Evolutionary conservation across 2,329 filamentous ascomycete species (phyloP).

Genomic region (Penicillium decumbens): DNA sequence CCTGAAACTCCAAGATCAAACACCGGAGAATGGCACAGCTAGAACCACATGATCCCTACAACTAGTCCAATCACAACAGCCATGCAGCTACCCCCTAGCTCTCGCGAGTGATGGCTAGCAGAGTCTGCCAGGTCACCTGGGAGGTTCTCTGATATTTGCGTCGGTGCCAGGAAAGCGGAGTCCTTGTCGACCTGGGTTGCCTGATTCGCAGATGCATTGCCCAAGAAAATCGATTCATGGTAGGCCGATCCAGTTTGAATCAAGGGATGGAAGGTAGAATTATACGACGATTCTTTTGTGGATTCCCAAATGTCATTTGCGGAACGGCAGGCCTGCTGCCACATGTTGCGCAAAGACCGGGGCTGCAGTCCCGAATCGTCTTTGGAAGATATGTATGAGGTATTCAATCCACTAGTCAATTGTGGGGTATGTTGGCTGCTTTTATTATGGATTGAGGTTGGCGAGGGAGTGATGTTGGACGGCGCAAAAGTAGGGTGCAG

Average conservation of each 20-base stretch:
- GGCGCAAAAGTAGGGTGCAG: conserved; percentile 8
- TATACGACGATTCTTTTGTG: background rate
- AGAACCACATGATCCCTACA: conserved; percentile 38
- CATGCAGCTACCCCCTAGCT: conserved; percentile 36
- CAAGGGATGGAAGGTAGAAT: conserved; percentile 1
- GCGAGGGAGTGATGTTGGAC: conserved; percentile 10
- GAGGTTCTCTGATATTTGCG: conserved; percentile 8
- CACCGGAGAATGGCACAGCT: background rate
- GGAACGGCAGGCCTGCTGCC: conserved; percentile 34
- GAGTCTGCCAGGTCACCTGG: conserved; percentile 22
- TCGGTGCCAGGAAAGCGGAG: background rate
- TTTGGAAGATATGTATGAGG: conserved; percentile 1
- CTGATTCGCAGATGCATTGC: background rate
- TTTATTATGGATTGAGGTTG: conserved; percentile 7
- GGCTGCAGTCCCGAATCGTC: conserved; percentile 6
- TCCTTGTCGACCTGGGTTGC: conserved; percentile 1
- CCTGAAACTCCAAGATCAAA: background rate
- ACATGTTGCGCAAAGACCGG: conserved; percentile 17
- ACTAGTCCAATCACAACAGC: conserved; percentile 36
- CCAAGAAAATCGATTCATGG: conserved; percentile 1
- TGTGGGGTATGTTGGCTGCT: background rate
- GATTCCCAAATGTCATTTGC: conserved; percentile 14
- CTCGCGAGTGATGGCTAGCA: conserved; percentile 24
- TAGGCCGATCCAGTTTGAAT: conserved; percentile 2
- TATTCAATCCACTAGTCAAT: conserved; percentile 6